Evolutionary conservation across 345 rosid genomes (phyloP).

Genomic region (Hibiscus syriacus): DNA sequence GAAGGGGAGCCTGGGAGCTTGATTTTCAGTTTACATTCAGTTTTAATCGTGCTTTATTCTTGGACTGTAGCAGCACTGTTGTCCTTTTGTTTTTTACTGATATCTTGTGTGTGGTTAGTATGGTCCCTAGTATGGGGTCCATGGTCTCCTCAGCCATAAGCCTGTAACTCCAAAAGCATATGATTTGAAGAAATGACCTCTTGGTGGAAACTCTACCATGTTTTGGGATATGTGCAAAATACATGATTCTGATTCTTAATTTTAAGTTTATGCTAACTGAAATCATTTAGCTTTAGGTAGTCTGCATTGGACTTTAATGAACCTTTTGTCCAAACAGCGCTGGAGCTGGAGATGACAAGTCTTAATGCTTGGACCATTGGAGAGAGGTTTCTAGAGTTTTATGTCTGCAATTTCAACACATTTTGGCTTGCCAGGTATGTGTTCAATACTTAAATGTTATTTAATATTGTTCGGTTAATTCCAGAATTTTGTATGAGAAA

Average conservation of each 20-base stretch:
- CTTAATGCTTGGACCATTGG: background rate
- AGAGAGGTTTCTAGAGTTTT: background rate
- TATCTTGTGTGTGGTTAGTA: background rate
- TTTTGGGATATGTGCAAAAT: background rate
- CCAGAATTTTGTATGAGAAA: background rate
- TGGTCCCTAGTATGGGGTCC: background rate
- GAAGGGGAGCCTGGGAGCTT: background rate
- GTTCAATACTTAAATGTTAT: background rate
- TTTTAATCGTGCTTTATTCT: background rate
- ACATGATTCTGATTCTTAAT: background rate
- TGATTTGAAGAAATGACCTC: background rate
- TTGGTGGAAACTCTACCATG: background rate
- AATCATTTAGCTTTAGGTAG: background rate
- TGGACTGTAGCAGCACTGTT: background rate
- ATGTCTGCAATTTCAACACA: background rate
- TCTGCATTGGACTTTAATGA: background rate
- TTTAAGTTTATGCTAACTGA: background rate
- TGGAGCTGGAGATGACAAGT: background rate
- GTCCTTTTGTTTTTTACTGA: background rate
- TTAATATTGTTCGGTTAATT: background rate
- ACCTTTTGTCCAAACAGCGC: background rate
- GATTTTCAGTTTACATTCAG: background rate
- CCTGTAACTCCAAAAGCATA: background rate
- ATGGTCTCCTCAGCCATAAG: background rate
- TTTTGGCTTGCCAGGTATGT: slow-evolving; percentile 1